These are phyloP conservation scores for Lactarius pseudohatsudake DNA, from an alignment of 768 basidiomycete species.

Conservation along the genomic window DNA sequence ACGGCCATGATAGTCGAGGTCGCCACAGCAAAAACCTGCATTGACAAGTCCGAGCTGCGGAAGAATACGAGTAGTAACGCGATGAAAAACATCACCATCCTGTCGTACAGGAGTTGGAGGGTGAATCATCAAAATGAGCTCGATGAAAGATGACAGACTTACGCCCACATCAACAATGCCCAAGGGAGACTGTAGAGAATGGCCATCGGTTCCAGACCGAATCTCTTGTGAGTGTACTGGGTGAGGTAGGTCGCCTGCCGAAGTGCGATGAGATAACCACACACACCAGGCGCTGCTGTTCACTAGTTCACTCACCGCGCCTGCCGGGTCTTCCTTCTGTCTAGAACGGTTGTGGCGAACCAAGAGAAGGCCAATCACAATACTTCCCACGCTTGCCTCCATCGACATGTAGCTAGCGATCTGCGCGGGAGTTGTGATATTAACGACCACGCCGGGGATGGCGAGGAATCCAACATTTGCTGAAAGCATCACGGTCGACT, in stretches of 20 bases:
- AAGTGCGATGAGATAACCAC: neutral
- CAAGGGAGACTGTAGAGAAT: constrained; percentile 55
- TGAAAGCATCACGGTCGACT: constrained; percentile 38
- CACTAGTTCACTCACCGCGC: neutral
- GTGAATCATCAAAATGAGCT: neutral
- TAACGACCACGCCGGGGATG: constrained; percentile 28
- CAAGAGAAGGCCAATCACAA: constrained; percentile 47
- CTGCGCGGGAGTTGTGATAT: neutral
- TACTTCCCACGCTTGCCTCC: constrained; percentile 46
- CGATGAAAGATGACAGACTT: constrained; percentile 31
- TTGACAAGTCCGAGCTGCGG: constrained; percentile 4
- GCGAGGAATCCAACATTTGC: constrained; percentile 38
- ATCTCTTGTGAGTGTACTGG: neutral
- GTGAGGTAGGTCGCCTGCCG: constrained; percentile 31
- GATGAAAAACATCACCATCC: constrained; percentile 18
- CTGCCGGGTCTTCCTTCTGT: constrained; percentile 36
- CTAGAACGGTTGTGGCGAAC: constrained; percentile 42
- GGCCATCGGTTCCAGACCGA: constrained; percentile 36
- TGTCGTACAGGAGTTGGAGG: neutral
- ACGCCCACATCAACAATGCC: constrained; percentile 60
- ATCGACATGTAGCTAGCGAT: constrained; percentile 52
- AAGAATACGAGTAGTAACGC: constrained; percentile 17
- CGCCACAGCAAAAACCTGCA: constrained; percentile 1
- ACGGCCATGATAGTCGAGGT: neutral
- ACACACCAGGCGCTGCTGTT: neutral